phyloP scores from a whole-genome alignment of 2,329 filamentous ascomycete genomes.

The Ambrosiella xylebori region DNA sequence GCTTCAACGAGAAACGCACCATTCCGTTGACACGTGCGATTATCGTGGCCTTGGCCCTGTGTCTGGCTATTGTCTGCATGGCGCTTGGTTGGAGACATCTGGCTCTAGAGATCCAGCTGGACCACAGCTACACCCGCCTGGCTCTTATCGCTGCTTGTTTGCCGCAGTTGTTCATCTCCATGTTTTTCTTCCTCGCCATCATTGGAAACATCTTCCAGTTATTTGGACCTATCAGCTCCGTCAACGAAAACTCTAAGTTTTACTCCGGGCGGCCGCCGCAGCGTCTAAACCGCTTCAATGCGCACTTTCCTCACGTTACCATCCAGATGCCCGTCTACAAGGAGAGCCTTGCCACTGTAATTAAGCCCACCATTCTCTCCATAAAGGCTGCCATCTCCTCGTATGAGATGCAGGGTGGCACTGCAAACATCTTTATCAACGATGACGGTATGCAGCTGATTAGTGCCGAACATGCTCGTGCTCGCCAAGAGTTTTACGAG shows the following conservation, averaged over 20 bases:
- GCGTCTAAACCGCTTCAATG: slow-evolving; percentile 19
- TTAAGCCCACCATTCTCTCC: slow-evolving; percentile 31
- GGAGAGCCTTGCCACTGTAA: slow-evolving; percentile 23
- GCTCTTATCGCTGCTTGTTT: slow-evolving; percentile 34
- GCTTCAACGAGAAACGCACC: slow-evolving; percentile 26
- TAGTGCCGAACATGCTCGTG: slow-evolving; percentile 23
- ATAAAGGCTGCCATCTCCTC: slow-evolving; percentile 32
- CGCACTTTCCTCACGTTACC: slow-evolving; percentile 25
- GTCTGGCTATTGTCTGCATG: slow-evolving; percentile 33
- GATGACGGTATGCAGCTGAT: slow-evolving; percentile 45
- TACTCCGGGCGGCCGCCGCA: slow-evolving; percentile 25
- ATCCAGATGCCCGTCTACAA: slow-evolving; percentile 31
- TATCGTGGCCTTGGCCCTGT: slow-evolving; percentile 34
- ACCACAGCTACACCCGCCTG: slow-evolving; percentile 35
- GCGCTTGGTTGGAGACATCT: slow-evolving; percentile 39
- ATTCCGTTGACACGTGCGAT: slow-evolving; percentile 37
- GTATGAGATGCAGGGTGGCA: slow-evolving; percentile 30
- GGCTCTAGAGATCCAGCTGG: slow-evolving; percentile 35
- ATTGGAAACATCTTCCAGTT: slow-evolving; percentile 26
- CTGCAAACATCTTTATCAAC: slow-evolving; percentile 40
- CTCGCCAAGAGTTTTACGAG: slow-evolving; percentile 33
- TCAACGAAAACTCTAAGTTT: slow-evolving; percentile 27
- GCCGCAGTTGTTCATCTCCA: slow-evolving; percentile 39
- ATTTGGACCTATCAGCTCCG: slow-evolving; percentile 29
- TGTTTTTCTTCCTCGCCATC: slow-evolving; percentile 31